These are phyloP conservation scores for Mucor saturninus DNA, from an alignment of 371 early-diverging fungal genomes.

Conservation along the genomic window DNA sequence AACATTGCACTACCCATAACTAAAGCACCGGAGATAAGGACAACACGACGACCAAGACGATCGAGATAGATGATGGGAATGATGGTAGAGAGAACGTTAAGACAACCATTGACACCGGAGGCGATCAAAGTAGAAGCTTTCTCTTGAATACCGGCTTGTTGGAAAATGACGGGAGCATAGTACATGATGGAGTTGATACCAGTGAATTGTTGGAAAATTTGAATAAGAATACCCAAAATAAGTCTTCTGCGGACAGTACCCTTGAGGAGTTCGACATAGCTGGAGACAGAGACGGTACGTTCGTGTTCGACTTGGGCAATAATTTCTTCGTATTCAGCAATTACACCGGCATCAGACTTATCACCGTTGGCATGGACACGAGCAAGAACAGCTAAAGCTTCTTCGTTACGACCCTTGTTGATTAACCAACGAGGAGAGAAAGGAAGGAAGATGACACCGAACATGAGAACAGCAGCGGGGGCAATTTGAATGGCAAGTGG, in stretches of 20 bases:
- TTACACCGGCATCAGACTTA: slow-evolving; percentile 58
- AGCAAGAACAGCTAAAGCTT: slow-evolving; percentile 78
- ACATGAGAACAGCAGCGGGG: slow-evolving; percentile 50
- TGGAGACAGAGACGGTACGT: slow-evolving; percentile 63
- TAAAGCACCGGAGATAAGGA: slow-evolving; percentile 49
- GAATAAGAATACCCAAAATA: slow-evolving; percentile 74
- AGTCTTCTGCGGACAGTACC: slow-evolving; percentile 65
- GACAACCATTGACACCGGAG: slow-evolving; percentile 75
- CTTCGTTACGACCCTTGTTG: slow-evolving; percentile 67
- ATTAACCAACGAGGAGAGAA: slow-evolving; percentile 67
- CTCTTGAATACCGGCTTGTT: slow-evolving; percentile 64
- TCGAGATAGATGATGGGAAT: slow-evolving; percentile 72
- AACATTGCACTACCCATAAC: slow-evolving; percentile 52
- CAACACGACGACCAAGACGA: slow-evolving; percentile 51
- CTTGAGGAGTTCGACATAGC: slow-evolving; percentile 75
- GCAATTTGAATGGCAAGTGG: slow-evolving; percentile 58
- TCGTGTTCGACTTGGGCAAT: slow-evolving; percentile 72
- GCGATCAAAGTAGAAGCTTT: slow-evolving; percentile 65
- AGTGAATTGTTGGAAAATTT: slow-evolving; percentile 66
- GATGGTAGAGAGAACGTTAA: slow-evolving; percentile 74
- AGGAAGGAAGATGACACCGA: slow-evolving; percentile 60
- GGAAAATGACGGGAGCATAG: slow-evolving; percentile 74
- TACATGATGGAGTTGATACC: slow-evolving; percentile 60
- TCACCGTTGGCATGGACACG: slow-evolving; percentile 70
- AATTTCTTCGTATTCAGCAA: slow-evolving; percentile 81